phyloP scores from a whole-genome alignment of 164 flowering plant genomes.

The Piper longum region DNA sequence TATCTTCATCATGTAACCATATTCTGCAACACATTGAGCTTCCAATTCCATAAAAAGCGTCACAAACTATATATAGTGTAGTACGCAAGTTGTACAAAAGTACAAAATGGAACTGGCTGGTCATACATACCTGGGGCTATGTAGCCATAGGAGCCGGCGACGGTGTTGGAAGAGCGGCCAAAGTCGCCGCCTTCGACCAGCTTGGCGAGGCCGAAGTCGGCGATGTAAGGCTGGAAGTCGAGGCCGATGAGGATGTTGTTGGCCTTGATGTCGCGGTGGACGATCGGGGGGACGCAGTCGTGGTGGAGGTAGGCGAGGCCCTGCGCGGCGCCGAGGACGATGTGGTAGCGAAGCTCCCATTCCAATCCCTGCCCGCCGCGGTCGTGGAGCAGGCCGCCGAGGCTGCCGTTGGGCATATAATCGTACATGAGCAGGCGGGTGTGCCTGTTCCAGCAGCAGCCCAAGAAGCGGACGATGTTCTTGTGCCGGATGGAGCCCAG shows the following conservation, averaged over 20 bases:
- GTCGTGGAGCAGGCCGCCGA: slow-evolving; percentile 64
- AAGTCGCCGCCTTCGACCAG: slow-evolving; percentile 55
- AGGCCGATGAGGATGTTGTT: slow-evolving; percentile 76
- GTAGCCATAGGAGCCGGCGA: slow-evolving; percentile 81
- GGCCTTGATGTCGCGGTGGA: slow-evolving; percentile 78
- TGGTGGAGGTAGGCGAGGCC: slow-evolving; percentile 80
- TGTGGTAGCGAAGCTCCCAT: slow-evolving; percentile 55
- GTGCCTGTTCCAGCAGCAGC: slow-evolving; percentile 58
- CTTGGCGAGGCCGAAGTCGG: slow-evolving; percentile 83
- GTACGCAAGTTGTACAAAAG: neutral
- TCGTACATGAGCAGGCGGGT: slow-evolving; percentile 71
- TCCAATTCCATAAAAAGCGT: neutral
- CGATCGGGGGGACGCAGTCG: slow-evolving; percentile 73
- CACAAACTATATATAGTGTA: neutral
- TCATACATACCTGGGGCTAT: slow-evolving; percentile 58
- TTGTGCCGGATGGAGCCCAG: slow-evolving; percentile 72
- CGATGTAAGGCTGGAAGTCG: slow-evolving; percentile 71
- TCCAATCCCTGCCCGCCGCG: slow-evolving; percentile 33
- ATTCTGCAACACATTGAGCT: slow-evolving; percentile 34
- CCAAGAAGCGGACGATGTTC: slow-evolving; percentile 71
- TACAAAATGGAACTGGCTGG: neutral
- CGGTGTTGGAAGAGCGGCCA: slow-evolving; percentile 49
- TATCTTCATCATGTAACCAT: slow-evolving; percentile 75
- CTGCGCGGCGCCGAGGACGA: slow-evolving; percentile 63
- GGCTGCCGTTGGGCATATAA: slow-evolving; percentile 79